phyloP scores from a whole-genome alignment of 371 early-diverging fungal genomes.

The Lichtheimia ramosa region DNA sequence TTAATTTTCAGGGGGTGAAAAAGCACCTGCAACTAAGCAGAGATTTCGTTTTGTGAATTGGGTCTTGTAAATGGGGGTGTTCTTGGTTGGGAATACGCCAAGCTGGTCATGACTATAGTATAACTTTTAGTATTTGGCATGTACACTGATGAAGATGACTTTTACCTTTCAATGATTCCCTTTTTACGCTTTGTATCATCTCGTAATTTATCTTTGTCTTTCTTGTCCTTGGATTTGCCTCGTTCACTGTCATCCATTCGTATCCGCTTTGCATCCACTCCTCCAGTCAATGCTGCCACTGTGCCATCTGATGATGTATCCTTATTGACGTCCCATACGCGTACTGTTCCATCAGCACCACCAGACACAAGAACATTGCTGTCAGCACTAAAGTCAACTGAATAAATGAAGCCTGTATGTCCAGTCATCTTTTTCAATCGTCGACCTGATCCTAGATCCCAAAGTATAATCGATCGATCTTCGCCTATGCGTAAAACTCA shows the following conservation, averaged over 20 bases:
- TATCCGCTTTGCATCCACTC: constrained; percentile 30
- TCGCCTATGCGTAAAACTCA: constrained; percentile 50
- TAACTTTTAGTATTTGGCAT: neutral
- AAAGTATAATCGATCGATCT: constrained; percentile 88
- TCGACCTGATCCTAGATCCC: constrained; percentile 95
- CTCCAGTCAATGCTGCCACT: constrained; percentile 5
- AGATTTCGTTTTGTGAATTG: constrained; percentile 93
- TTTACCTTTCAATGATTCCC: constrained; percentile 37
- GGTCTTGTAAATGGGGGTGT: constrained; percentile 88
- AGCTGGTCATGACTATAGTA: constrained; percentile 60
- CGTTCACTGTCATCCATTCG: constrained; percentile 32
- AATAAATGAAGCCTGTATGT: constrained; percentile 86
- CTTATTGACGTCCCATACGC: constrained; percentile 93
- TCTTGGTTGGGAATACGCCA: constrained; percentile 88
- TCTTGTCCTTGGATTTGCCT: constrained; percentile 23
- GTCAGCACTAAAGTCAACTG: constrained; percentile 86
- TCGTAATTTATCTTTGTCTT: constrained; percentile 22
- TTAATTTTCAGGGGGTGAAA: constrained; percentile 8
- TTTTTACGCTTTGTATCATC: constrained; percentile 31
- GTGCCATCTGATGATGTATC: constrained; percentile 32
- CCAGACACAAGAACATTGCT: constrained; percentile 88
- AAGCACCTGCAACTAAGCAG: constrained; percentile 73
- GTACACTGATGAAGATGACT: neutral
- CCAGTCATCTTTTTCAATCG: constrained; percentile 81
- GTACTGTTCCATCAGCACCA: constrained; percentile 90